phyloP scores from a whole-genome alignment of 1,284 basidiomycete species.

The Lentinus polychrous region DNA sequence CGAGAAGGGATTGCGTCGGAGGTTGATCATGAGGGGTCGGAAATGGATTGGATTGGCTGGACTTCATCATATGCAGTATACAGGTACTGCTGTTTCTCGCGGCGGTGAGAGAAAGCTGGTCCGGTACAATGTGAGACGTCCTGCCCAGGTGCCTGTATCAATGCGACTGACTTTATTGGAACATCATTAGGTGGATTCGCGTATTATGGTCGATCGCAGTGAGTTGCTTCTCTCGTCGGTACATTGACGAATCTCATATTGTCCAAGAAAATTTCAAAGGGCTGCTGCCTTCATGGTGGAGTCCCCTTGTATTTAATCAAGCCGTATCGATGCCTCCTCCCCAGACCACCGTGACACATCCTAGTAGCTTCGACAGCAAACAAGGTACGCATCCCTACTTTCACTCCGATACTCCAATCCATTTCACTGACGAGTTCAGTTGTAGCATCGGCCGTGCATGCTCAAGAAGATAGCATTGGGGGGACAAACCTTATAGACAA shows the following conservation, averaged over 20 bases:
- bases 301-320: no score
- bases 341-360: no score
- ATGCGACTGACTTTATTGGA: background rate
- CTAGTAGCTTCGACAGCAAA: no score
- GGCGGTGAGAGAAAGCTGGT: slow-evolving; percentile 25
- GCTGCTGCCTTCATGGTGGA: no score
- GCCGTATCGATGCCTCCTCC: no score
- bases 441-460: no score
- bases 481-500: slow-evolving; percentile 34
- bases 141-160: no score
- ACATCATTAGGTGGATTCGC: slow-evolving; percentile 19
- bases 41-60: slow-evolving; percentile 45
- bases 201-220: slow-evolving; percentile 54
- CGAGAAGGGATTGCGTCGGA: slow-evolving; percentile 28
- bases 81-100: slow-evolving; percentile 32
- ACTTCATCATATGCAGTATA: slow-evolving; percentile 48
- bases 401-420: no score
- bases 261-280: slow-evolving; percentile 37
- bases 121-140: slow-evolving; percentile 36
- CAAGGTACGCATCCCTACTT: no score
- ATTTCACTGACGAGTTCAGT: slow-evolving; percentile 27
- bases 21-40: slow-evolving; percentile 38
- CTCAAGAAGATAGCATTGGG: slow-evolving; percentile 1
- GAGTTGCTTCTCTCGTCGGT: slow-evolving; percentile 6
- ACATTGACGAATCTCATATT: background rate